Evolutionary conservation across 1,284 basidiomycete genomes (phyloP).

Genomic region (Apiotrichum sp.): DNA sequence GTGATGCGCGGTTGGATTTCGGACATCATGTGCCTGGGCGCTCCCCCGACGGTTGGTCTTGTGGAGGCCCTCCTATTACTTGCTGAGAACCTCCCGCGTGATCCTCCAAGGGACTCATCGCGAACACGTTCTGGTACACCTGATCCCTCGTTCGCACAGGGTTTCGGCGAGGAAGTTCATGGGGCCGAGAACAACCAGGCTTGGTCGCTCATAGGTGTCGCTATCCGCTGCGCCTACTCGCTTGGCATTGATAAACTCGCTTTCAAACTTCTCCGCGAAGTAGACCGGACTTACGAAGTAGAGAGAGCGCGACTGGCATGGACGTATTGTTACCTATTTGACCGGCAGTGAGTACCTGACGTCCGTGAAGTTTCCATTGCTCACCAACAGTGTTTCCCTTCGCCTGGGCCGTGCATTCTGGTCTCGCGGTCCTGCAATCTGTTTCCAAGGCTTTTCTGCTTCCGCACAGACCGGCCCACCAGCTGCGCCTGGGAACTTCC

Average conservation of each 20-base stretch:
- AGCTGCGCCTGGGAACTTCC: slow-evolving; percentile 41
- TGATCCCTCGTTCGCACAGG: slow-evolving; percentile 26
- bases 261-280: slow-evolving; percentile 29
- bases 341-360: slow-evolving; percentile 32
- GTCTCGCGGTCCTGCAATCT: slow-evolving; percentile 44
- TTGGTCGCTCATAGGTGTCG: slow-evolving; percentile 45
- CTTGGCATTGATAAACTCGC: slow-evolving; percentile 44
- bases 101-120: slow-evolving; percentile 14
- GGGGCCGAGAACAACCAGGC: slow-evolving; percentile 44
- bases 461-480: slow-evolving; percentile 42
- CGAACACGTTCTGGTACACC: background rate
- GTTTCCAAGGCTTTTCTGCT: slow-evolving; percentile 45
- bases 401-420: slow-evolving; percentile 47
- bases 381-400: slow-evolving; percentile 30
- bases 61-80: slow-evolving; percentile 44
- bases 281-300: slow-evolving; percentile 34
- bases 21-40: slow-evolving; percentile 40
- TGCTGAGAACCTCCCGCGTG: slow-evolving; percentile 45
- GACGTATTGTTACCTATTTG: slow-evolving; percentile 48
- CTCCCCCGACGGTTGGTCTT: slow-evolving; percentile 39
- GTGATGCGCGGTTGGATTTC: slow-evolving; percentile 44
- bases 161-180: slow-evolving; percentile 35
- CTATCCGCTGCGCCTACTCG: slow-evolving; percentile 41
- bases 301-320: slow-evolving; percentile 43
- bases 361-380: background rate